Evolutionary conservation across 2,329 filamentous ascomycete genomes (phyloP).

Genomic region (Escovopsis weberi): DNA sequence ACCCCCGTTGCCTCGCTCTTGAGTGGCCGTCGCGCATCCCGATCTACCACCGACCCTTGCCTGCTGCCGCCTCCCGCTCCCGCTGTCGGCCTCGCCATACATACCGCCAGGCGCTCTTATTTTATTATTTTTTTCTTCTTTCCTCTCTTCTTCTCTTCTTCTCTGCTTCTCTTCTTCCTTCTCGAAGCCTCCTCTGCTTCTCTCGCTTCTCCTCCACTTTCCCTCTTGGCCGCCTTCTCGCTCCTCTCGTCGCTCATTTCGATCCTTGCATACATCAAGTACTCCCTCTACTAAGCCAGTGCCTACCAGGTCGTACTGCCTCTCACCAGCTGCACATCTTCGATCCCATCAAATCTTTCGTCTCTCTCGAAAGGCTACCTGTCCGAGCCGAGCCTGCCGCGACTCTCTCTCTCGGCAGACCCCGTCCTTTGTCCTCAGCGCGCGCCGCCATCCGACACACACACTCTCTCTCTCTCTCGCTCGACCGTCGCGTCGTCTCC

Average conservation of each 20-base stretch:
- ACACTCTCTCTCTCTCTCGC: too few relatives aligned
- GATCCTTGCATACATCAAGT: too few relatives aligned
- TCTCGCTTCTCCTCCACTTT: neutral
- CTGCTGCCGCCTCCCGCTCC: too few relatives aligned
- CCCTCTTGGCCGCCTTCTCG: neutral
- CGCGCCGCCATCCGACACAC: neutral
- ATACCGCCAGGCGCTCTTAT: slow-evolving; percentile 1
- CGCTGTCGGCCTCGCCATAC: too few relatives aligned
- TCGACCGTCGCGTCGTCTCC: too few relatives aligned
- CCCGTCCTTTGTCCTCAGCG: neutral
- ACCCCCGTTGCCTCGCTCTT: neutral
- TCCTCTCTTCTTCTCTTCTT: too few relatives aligned
- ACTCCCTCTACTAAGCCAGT: too few relatives aligned
- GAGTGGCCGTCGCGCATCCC: neutral
- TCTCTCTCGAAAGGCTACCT: too few relatives aligned
- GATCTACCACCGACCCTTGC: neutral
- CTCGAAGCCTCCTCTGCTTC: too few relatives aligned
- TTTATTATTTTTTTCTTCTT: neutral
- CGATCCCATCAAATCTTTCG: neutral
- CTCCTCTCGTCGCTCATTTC: slow-evolving; percentile 2
- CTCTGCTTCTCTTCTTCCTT: too few relatives aligned
- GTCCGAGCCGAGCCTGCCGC: neutral
- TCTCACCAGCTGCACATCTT: neutral
- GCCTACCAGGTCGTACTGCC: too few relatives aligned
- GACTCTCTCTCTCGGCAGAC: neutral